Conservation (phyloP, 352 stramenopile genomes). For the Globisporangium middletonii region DNA sequence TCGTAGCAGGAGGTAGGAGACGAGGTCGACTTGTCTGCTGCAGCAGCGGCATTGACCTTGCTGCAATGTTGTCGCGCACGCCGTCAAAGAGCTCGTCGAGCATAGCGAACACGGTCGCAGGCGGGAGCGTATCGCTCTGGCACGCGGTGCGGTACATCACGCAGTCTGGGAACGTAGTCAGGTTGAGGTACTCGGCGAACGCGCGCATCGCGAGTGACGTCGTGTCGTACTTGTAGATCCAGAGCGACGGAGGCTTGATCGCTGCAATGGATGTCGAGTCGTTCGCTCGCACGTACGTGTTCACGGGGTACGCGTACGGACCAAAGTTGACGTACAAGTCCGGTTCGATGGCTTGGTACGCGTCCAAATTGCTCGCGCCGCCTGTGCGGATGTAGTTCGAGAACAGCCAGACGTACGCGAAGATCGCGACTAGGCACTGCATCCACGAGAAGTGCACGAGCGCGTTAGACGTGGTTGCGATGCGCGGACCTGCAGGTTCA, state of each 20-base stretch:
- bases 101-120: not conserved
- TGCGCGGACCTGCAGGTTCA: too few species aligned
- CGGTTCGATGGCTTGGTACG: conserved; percentile 3
- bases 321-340: conserved; percentile 9
- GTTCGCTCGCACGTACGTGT: not conserved
- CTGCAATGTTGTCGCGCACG: not conserved
- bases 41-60: not conserved
- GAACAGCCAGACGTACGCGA: conserved; percentile 4
- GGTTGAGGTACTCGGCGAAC: conserved; percentile 4
- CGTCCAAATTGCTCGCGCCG: not conserved
- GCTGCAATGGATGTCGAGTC: not conserved
- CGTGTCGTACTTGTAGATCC: conserved; percentile 15
- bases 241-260: not conserved
- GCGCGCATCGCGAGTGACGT: conserved; percentile 9
- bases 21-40: not conserved
- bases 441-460: conserved; percentile 1
- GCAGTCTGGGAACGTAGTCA: conserved; percentile 1
- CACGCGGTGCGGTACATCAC: conserved; percentile 4
- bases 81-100: not conserved
- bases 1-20: not conserved
- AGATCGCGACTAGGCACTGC: not conserved
- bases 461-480: too few species aligned
- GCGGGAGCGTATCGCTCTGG: not conserved
- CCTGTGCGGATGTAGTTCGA: conserved; percentile 4
- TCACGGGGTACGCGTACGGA: conserved; percentile 7